These are phyloP conservation scores for Pseudocercospora pini-densiflorae DNA, from an alignment of 2,329 filamentous ascomycete genomes.

Conservation along the genomic window DNA sequence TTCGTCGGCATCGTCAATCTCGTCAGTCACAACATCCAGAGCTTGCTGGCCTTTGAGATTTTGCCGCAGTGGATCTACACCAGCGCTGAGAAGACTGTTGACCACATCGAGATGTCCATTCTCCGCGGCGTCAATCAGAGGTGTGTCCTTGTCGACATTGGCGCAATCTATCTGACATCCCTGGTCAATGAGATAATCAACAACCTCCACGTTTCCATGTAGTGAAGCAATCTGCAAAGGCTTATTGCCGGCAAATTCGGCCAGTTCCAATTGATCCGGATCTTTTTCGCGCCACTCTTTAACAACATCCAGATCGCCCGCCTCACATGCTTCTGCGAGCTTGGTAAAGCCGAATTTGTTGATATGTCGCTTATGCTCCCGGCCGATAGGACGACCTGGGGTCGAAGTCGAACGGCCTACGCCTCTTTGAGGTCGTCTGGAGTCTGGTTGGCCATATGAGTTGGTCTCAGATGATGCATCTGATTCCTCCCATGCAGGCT, in stretches of 20 bases:
- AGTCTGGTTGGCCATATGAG: conserved; percentile 65
- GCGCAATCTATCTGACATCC: conserved; percentile 84
- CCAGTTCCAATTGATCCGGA: conserved; percentile 84
- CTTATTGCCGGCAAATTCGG: conserved; percentile 95
- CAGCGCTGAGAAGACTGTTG: conserved; percentile 78
- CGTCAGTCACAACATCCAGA: conserved; percentile 77
- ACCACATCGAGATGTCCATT: conserved; percentile 92
- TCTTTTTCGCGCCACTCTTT: conserved; percentile 76
- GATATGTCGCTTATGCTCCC: conserved; percentile 74
- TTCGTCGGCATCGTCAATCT: conserved; percentile 78
- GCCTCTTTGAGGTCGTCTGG: conserved; percentile 61
- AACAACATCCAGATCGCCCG: conserved; percentile 78
- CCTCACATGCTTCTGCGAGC: conserved; percentile 86
- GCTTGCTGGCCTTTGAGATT: conserved; percentile 94
- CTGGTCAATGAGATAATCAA: conserved; percentile 81
- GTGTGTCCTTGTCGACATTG: conserved; percentile 79
- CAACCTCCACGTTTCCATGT: conserved; percentile 83
- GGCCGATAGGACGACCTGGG: conserved; percentile 61
- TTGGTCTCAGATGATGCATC: conserved; percentile 53
- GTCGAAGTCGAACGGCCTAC: conserved; percentile 57
- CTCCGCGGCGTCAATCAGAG: conserved; percentile 92
- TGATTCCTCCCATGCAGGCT: conserved; percentile 63
- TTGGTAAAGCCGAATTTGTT: conserved; percentile 92
- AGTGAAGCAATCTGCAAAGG: conserved; percentile 92
- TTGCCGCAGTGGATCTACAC: conserved; percentile 87